A percentile compares a stretch with the other conserved stretches of the same genome.
Conservation (phyloP, 2,329 filamentous ascomycete species). For the Stagonosporopsis tanaceti region DNA sequence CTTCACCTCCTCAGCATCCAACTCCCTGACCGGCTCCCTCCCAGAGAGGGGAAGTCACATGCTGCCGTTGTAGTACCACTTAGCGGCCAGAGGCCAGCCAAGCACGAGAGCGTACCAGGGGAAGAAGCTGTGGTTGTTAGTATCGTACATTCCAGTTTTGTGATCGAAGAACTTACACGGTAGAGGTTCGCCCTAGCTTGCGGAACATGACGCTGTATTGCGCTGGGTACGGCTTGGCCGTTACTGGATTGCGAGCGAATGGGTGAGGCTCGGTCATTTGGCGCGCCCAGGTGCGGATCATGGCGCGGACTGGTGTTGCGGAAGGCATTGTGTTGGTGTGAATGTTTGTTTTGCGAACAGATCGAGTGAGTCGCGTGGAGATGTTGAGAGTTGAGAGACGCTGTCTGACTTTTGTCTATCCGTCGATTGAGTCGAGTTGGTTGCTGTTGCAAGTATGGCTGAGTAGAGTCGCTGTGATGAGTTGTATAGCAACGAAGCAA, state of each 20-base stretch:
- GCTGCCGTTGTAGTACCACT: constrained; percentile 35
- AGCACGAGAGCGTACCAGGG: constrained; percentile 40
- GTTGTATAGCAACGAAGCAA: background rate
- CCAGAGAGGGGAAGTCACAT: constrained; percentile 39
- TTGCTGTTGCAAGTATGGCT: constrained; percentile 11
- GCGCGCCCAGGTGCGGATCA: constrained; percentile 43
- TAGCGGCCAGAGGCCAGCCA: constrained; percentile 45
- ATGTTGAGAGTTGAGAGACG: constrained; percentile 8
- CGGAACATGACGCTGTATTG: constrained; percentile 34
- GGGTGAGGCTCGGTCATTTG: constrained; percentile 49
- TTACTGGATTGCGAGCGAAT: constrained; percentile 42
- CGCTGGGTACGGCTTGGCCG: constrained; percentile 35
- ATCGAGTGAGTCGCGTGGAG: background rate
- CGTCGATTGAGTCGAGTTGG: background rate
- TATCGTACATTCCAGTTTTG: background rate
- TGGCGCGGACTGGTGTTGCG: constrained; percentile 39
- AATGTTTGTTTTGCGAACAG: constrained; percentile 4
- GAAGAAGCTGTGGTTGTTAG: constrained; percentile 34
- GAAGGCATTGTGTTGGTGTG: constrained; percentile 37
- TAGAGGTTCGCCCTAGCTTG: constrained; percentile 31
- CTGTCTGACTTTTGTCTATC: constrained; percentile 14
- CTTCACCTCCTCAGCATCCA: constrained; percentile 34
- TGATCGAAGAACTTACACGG: constrained; percentile 31
- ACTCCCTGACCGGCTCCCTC: constrained; percentile 4
- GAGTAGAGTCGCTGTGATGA: constrained; percentile 11